Conservation (phyloP, 176 grass and related monocot genomes). For the Saccharum spontaneum region DNA sequence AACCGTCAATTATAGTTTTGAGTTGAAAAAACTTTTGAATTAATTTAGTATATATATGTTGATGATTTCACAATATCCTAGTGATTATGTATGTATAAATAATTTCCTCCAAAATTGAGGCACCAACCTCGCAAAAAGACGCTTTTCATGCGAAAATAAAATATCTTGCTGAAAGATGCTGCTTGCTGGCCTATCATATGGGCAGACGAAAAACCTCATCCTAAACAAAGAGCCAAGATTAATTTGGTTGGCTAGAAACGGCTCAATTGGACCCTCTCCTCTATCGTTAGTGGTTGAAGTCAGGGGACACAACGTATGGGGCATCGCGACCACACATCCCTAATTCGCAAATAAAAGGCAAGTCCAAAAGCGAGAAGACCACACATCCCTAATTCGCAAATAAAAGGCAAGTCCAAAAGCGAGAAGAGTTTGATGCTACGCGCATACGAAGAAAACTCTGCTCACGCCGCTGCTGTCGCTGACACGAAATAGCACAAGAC, state of each 20-base stretch:
- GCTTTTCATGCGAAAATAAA: constrained; percentile 17
- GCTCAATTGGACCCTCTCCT: constrained; percentile 33
- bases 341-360: background rate
- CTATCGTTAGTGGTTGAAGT: constrained; percentile 62
- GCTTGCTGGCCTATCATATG: background rate
- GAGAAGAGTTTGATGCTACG: background rate
- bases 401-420: background rate
- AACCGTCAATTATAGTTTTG: background rate
- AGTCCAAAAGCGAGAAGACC: constrained; percentile 4
- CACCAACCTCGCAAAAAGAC: constrained; percentile 4
- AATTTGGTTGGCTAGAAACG: constrained; percentile 49
- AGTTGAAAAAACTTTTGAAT: background rate
- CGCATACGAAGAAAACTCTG: background rate
- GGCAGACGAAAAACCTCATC: constrained; percentile 40
- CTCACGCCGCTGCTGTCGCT: background rate
- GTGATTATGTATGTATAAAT: background rate
- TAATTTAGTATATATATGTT: background rate
- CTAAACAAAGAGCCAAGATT: constrained; percentile 23
- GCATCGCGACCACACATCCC: constrained; percentile 42
- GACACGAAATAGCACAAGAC: background rate
- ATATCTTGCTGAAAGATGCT: constrained; percentile 42
- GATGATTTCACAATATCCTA: background rate
- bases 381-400: background rate
- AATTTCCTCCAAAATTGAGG: background rate
- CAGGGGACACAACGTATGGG: constrained; percentile 44